A percentile compares a stretch with the other conserved stretches of the same genome.
Evolutionary conservation across 2,329 filamentous ascomycete species (phyloP).

Genomic region (Juglanconis juglandina): DNA sequence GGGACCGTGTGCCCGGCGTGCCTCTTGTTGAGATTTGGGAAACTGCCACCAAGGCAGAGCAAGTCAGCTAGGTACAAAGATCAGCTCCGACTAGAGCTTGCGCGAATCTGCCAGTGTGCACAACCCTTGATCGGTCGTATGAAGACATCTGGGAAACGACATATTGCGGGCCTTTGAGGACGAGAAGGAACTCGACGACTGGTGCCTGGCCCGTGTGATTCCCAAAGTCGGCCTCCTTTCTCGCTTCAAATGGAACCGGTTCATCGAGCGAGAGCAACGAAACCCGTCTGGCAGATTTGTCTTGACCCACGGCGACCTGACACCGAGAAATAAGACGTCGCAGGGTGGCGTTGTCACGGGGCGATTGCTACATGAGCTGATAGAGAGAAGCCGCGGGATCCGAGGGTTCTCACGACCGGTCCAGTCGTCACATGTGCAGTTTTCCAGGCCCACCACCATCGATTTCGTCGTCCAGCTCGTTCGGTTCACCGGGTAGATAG

Average conservation of each 20-base stretch:
- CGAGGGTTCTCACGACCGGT: no score
- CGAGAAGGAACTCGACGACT: constrained; percentile 13
- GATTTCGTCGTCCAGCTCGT: no score
- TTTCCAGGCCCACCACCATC: no score
- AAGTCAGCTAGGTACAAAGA: neutral
- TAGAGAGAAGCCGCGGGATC: no score
- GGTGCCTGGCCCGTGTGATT: constrained; percentile 10
- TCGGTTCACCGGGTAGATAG: no score
- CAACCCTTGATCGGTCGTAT: constrained; percentile 16
- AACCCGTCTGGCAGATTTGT: neutral
- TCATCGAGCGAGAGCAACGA: constrained; percentile 5
- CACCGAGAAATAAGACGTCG: neutral
- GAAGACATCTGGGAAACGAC: neutral
- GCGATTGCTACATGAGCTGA: neutral
- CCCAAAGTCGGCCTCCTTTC: neutral
- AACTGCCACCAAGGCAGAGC: neutral
- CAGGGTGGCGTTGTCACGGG: no score
- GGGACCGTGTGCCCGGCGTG: constrained; percentile 14
- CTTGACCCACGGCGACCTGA: constrained; percentile 5
- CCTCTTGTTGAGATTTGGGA: constrained; percentile 13
- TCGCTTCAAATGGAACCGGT: neutral
- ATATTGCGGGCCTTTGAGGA: constrained; percentile 6
- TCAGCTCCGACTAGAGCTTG: constrained; percentile 10
- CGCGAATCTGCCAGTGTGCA: constrained; percentile 11
- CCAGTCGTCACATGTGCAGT: no score